Evolutionary conservation across 495 filamentous ascomycete genomes (phyloP).

Genomic region (Daldinia caldariorum): DNA sequence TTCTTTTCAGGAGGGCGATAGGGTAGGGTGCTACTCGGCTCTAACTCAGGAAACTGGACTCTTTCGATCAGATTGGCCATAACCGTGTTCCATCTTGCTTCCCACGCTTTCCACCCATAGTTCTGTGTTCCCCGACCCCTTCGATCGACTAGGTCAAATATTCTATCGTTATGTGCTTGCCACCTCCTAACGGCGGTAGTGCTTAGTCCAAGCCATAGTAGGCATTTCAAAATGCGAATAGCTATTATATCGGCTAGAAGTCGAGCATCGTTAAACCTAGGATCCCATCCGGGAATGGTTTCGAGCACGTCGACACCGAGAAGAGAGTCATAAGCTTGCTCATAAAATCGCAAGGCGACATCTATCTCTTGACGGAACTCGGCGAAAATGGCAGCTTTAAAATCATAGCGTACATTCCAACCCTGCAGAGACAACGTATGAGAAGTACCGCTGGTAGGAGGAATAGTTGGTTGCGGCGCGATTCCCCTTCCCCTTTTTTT

Average conservation of each 20-base stretch:
- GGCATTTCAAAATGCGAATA: slow-evolving; percentile 79
- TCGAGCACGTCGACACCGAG: slow-evolving; percentile 85
- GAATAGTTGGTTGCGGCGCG: slow-evolving; percentile 83
- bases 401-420: slow-evolving; percentile 92
- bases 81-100: slow-evolving; percentile 80
- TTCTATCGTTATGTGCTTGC: slow-evolving; percentile 74
- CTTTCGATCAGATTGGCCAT: slow-evolving; percentile 84
- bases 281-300: slow-evolving; percentile 84
- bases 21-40: slow-evolving; percentile 49
- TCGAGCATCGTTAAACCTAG: slow-evolving; percentile 85
- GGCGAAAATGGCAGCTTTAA: slow-evolving; percentile 88
- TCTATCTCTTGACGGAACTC: slow-evolving; percentile 94
- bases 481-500: slow-evolving; percentile 81
- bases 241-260: slow-evolving; percentile 81
- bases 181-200: slow-evolving; percentile 80
- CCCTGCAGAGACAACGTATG: slow-evolving; percentile 83
- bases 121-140: slow-evolving; percentile 82
- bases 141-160: slow-evolving; percentile 78
- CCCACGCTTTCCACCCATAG: slow-evolving; percentile 90
- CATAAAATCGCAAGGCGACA: slow-evolving; percentile 80
- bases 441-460: slow-evolving; percentile 82
- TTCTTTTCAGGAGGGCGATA: slow-evolving; percentile 75
- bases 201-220: slow-evolving; percentile 78
- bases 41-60: slow-evolving; percentile 60
- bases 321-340: slow-evolving; percentile 82